Percentiles rank a stretch among this genome's conserved stretches.
These are phyloP conservation scores for Epichloe hybrida DNA, from an alignment of 2,329 filamentous ascomycete genomes.

Conservation along the genomic window DNA sequence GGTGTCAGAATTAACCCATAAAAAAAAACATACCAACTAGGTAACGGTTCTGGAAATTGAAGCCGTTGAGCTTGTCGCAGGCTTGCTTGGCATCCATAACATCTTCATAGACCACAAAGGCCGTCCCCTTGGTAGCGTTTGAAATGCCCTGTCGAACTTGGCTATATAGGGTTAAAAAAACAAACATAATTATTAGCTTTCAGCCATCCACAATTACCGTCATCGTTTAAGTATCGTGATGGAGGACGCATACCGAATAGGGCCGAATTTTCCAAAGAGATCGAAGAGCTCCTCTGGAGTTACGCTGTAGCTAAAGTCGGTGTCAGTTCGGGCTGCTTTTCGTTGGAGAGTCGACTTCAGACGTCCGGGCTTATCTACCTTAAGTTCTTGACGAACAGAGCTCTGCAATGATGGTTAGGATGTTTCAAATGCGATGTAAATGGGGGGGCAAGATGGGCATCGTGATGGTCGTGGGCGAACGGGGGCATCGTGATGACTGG, in stretches of 20 bases:
- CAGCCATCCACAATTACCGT: background rate
- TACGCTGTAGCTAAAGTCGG: conserved; percentile 76
- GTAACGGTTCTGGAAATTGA: conserved; percentile 99
- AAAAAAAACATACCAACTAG: conserved; percentile 64
- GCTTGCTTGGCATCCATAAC: conserved; percentile 97
- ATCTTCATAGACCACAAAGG: conserved; percentile 99
- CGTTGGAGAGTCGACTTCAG: background rate
- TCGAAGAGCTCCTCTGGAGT: conserved; percentile 96
- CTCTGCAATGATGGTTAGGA: conserved; percentile 43
- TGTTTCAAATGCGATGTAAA: background rate
- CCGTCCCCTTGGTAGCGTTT: conserved; percentile 93
- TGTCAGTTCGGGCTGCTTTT: conserved; percentile 2
- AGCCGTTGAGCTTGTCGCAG: conserved; percentile 98
- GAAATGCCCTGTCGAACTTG: conserved; percentile 98
- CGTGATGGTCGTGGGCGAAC: background rate
- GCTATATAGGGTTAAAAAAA: conserved; percentile 32
- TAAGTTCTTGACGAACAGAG: conserved; percentile 99
- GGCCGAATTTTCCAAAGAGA: conserved; percentile 94
- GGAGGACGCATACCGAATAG: conserved; percentile 60
- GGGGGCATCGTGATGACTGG: background rate
- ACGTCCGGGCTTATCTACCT: conserved; percentile 43
- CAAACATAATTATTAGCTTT: background rate
- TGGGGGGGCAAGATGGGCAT: background rate
- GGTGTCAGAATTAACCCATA: background rate
- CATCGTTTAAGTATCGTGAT: background rate